Base-by-base conservation (phyloP, 768 basidiomycete species). In the Calocera viscosa region DNA sequence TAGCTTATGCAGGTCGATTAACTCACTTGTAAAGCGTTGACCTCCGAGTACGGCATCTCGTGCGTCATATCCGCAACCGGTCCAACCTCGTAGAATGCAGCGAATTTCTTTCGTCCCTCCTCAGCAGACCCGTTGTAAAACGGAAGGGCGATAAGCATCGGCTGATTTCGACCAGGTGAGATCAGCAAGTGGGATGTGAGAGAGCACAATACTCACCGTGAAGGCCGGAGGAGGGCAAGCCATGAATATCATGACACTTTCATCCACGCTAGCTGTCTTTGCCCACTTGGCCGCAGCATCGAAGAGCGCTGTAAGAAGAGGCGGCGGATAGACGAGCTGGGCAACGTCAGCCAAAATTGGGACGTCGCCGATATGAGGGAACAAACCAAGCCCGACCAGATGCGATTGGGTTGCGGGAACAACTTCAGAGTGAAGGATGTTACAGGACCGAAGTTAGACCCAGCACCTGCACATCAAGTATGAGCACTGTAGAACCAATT, bases 371-470 rank as follows among this genome's bases (percentile, higher is more conserved):
- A 69, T 30, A 24, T 38, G 63, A 28, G 41, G 66, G 35, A 47
- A 19, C 43, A 19, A 8, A 47, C 43, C 3, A 47, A 19, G 19
- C 66, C 66, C 10, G 66, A 66, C 43, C 30, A 69, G 38, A 69
- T 66, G 12, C 38, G 33, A 33, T 40, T 30, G 1, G 26, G 40
- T 47, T 69, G 68, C 19, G 68, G 66, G 65, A 64, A 63, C n/a
- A 69, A 63, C 66, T 60, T 17, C 34, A 64, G 65, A 11, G 34
- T 49, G 38, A 69, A 69, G n/a, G 63, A 43, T 16, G 68, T 69
- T 28, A 69, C 68, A 49, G 63, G 32, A 28, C 66, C 66, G 47
- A 69, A 69, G 63, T 65, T 67, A 30, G 28, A 47, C 2, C 68
- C 68, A 14, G 63, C 66, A 24, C 65, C 68, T 68, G 38, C 1